Percentiles rank a stretch among this genome's conserved stretches.
phyloP scores from a whole-genome alignment of 2,329 filamentous ascomycete species.

The Fusarium beomiforme region DNA sequence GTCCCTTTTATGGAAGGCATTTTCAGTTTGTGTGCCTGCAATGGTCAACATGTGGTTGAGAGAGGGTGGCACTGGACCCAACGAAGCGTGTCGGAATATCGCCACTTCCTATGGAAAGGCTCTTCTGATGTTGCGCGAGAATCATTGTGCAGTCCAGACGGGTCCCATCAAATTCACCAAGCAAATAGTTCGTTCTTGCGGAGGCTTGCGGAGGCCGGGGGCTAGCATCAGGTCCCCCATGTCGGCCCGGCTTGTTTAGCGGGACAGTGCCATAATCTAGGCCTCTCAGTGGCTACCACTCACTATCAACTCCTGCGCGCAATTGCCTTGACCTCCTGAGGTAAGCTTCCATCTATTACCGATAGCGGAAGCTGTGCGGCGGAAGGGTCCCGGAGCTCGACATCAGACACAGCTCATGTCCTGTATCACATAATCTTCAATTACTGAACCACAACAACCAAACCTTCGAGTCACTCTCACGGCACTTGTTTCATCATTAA shows the following conservation, averaged over 20 bases:
- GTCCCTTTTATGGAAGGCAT: constrained; percentile 21
- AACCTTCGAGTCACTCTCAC: background rate
- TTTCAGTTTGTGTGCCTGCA: constrained; percentile 8
- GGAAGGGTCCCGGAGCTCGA: constrained; percentile 7
- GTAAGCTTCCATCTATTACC: constrained; percentile 1
- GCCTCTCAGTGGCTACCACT: constrained; percentile 16
- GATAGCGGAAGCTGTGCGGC: constrained; percentile 33
- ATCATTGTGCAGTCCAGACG: constrained; percentile 29
- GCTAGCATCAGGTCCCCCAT: constrained; percentile 30
- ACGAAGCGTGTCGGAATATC: constrained; percentile 13
- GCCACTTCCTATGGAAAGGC: constrained; percentile 23
- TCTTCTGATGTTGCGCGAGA: constrained; percentile 27
- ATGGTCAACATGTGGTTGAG: constrained; percentile 21
- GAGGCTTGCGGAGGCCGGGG: constrained; percentile 10
- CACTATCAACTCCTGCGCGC: background rate
- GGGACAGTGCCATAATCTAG: constrained; percentile 5
- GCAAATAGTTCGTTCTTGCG: constrained; percentile 17
- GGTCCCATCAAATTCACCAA: constrained; percentile 12
- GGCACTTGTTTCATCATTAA: background rate
- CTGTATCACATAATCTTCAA: constrained; percentile 1
- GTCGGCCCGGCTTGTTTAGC: constrained; percentile 29
- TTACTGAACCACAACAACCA: background rate
- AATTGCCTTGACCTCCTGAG: background rate
- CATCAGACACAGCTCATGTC: background rate
- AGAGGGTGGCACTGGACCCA: constrained; percentile 20